Percentiles rank a stretch among this genome's conserved stretches.
Evolutionary conservation across 331 rosid species (phyloP).

Genomic region (Spiraea crenata): DNA sequence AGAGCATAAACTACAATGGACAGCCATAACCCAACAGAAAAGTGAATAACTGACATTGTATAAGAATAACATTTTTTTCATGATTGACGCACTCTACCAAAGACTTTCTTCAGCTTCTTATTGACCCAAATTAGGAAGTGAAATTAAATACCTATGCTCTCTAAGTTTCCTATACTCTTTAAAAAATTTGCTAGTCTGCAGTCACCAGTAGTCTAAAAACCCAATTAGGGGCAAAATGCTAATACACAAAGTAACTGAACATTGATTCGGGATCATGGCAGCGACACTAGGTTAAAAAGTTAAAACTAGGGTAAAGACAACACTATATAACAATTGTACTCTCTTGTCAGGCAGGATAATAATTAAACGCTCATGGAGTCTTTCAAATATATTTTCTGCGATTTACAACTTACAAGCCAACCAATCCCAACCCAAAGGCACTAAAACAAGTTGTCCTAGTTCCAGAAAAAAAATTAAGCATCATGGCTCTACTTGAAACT

Average conservation of each 20-base stretch:
- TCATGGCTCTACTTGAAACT: neutral
- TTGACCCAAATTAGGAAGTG: neutral
- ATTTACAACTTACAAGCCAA: neutral
- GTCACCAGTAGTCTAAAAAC: neutral
- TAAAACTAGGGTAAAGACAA: too few species aligned
- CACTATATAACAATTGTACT: neutral
- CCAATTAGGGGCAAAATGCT: neutral
- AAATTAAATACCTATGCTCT: neutral
- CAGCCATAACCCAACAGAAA: neutral
- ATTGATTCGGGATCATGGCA: neutral
- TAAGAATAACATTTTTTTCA: neutral
- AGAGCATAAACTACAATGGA: conserved; percentile 71
- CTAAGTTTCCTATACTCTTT: neutral
- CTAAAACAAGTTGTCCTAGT: neutral
- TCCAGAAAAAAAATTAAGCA: neutral
- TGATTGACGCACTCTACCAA: neutral
- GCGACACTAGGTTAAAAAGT: neutral
- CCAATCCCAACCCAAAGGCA: neutral
- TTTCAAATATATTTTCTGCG: neutral
- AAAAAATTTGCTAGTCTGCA: neutral
- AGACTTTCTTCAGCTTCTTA: neutral
- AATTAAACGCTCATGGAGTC: neutral
- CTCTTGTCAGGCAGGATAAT: neutral
- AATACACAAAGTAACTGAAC: neutral
- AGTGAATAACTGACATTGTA: neutral